phyloP scores from a whole-genome alignment of 176 grass and related monocot species.

The Triticum urartu region DNA sequence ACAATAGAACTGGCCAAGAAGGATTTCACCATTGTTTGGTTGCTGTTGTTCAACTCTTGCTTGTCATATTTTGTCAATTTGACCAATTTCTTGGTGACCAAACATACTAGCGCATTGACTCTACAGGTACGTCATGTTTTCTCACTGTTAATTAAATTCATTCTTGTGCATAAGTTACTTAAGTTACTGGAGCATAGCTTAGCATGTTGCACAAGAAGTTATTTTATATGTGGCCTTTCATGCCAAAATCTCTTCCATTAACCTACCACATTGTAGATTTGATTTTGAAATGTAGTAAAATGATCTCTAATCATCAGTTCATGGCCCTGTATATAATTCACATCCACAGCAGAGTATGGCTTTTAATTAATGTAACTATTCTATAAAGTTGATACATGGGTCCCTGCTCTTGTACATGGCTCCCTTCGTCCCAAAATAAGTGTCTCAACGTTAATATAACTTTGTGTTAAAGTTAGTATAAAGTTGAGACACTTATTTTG shows the following conservation, averaged over 20 bases:
- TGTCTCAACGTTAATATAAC: no score
- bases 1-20: constrained; percentile 63
- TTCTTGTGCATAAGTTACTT: background rate
- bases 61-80: constrained; percentile 83
- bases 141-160: constrained; percentile 12
- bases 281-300: background rate
- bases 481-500: no score
- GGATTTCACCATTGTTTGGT: constrained; percentile 68
- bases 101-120: constrained; percentile 84
- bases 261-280: background rate
- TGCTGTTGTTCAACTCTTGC: constrained; percentile 73
- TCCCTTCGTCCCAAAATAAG: no score
- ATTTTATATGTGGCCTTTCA: constrained; percentile 4
- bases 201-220: background rate
- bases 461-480: no score
- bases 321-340: background rate
- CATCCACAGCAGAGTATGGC: background rate
- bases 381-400: no score
- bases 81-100: constrained; percentile 95
- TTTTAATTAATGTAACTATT: background rate
- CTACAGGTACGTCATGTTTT: constrained; percentile 53
- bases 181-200: background rate
- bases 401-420: no score
- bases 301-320: background rate
- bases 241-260: background rate